A percentile compares a stretch with the other conserved stretches of the same genome.
phyloP scores from a whole-genome alignment of 2,329 filamentous ascomycete genomes.

The Aspergillus udagawae region DNA sequence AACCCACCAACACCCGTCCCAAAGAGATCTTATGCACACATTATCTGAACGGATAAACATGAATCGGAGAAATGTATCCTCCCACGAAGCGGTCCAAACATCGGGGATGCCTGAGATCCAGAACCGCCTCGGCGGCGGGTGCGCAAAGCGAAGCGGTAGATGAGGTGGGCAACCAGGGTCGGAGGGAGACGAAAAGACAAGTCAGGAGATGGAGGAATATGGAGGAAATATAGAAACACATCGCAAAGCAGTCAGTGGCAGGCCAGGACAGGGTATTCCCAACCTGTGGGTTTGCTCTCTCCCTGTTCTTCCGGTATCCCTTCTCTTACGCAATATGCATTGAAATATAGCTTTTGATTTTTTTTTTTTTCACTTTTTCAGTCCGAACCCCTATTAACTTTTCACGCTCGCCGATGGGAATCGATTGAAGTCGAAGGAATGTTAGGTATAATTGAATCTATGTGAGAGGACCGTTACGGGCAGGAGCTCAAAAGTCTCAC shows the following conservation, averaged over 20 bases:
- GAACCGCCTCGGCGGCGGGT: neutral
- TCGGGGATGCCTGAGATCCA: neutral
- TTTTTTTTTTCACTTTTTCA: neutral
- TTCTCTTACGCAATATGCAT: neutral
- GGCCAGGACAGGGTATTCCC: neutral
- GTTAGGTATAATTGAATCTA: conserved; percentile 3
- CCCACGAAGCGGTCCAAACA: neutral
- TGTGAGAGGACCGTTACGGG: conserved; percentile 9
- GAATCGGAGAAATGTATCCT: neutral
- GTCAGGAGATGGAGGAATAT: conserved; percentile 7
- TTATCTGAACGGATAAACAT: conserved; percentile 3
- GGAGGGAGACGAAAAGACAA: conserved; percentile 3
- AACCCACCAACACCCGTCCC: neutral
- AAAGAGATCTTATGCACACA: conserved; percentile 4
- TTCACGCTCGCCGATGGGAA: neutral
- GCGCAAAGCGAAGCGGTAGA: neutral
- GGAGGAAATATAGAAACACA: conserved; percentile 1
- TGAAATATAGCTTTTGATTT: neutral
- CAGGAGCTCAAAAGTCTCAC: neutral
- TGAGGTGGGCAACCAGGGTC: neutral
- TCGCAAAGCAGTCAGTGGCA: neutral
- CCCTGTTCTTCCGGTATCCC: neutral
- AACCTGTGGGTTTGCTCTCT: neutral
- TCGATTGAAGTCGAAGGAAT: neutral
- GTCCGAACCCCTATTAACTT: neutral